phyloP scores from a whole-genome alignment of 2,329 filamentous ascomycete species.

The Aspergillus brasiliensis region DNA sequence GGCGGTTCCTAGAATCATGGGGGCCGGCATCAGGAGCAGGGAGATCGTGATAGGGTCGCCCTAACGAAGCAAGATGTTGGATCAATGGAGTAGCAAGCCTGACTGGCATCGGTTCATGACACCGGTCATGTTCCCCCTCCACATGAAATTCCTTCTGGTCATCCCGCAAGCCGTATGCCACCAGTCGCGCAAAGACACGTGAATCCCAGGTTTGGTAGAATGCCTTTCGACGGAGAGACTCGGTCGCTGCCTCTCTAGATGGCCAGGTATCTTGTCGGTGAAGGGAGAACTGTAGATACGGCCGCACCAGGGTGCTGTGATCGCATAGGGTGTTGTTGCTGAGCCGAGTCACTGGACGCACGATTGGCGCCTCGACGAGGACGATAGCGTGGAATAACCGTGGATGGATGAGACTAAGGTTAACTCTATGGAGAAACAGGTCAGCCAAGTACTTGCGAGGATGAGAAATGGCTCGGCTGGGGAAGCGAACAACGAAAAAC shows the following conservation, averaged over 20 bases:
- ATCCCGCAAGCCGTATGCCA: not conserved
- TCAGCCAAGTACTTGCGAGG: too few relatives aligned
- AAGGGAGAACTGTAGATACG: too few relatives aligned
- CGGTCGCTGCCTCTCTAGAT: not conserved
- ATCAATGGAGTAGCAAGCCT: too few relatives aligned
- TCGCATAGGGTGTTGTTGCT: not conserved
- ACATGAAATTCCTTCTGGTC: not conserved
- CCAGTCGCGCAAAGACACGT: not conserved
- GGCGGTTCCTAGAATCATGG: not conserved
- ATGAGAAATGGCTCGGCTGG: too few relatives aligned
- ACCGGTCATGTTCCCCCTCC: too few relatives aligned
- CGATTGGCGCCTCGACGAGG: not conserved
- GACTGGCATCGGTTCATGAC: too few relatives aligned
- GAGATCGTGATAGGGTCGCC: not conserved
- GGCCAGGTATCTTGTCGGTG: not conserved
- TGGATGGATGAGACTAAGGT: not conserved
- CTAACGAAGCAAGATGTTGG: too few relatives aligned
- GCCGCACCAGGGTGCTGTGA: not conserved
- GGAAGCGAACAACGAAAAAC: constrained; percentile 55
- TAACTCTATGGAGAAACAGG: too few relatives aligned
- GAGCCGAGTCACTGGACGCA: not conserved
- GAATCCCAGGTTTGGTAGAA: not conserved
- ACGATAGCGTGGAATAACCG: not conserved
- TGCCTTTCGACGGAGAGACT: not conserved
- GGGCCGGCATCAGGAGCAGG: not conserved